These are phyloP conservation scores for Quercus tomentella DNA, from an alignment of 331 rosid species.

Conservation along the genomic window DNA sequence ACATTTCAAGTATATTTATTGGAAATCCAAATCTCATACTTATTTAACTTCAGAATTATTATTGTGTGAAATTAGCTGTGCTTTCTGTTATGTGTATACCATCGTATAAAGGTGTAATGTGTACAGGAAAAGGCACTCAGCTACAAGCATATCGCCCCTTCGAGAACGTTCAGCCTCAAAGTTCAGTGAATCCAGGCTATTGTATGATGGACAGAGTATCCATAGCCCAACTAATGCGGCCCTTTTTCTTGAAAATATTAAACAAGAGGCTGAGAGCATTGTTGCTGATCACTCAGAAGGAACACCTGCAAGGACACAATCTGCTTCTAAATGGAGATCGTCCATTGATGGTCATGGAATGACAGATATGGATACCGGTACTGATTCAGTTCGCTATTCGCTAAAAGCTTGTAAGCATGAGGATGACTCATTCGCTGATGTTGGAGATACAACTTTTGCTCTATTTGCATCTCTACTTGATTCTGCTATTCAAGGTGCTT, in stretches of 20 bases:
- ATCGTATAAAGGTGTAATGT: conserved; percentile 10
- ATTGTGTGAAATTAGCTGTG: neutral
- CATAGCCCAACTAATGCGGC: conserved; percentile 91
- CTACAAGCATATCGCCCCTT: conserved; percentile 45
- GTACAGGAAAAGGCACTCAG: conserved; percentile 71
- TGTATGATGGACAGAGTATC: conserved; percentile 68
- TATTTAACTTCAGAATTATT: neutral
- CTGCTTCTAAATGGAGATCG: conserved; percentile 47
- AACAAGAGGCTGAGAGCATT: conserved; percentile 64
- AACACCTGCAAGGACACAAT: conserved; percentile 37
- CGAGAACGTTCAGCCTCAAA: conserved; percentile 52
- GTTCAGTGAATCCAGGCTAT: conserved; percentile 48
- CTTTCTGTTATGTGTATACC: neutral
- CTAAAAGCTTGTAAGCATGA: conserved; percentile 67
- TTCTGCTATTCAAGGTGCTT: conserved; percentile 78
- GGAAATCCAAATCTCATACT: neutral
- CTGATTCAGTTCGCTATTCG: conserved; percentile 52
- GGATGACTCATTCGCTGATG: conserved; percentile 54
- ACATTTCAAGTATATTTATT: neutral
- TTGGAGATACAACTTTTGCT: conserved; percentile 63
- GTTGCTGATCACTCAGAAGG: conserved; percentile 45
- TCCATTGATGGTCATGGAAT: conserved; percentile 45
- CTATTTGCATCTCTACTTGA: conserved; percentile 80
- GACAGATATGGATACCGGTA: conserved; percentile 46
- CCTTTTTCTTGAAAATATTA: conserved; percentile 77